Evolutionary conservation across 2,329 filamentous ascomycete genomes (phyloP).

Genomic region (Aspergillus niger): DNA sequence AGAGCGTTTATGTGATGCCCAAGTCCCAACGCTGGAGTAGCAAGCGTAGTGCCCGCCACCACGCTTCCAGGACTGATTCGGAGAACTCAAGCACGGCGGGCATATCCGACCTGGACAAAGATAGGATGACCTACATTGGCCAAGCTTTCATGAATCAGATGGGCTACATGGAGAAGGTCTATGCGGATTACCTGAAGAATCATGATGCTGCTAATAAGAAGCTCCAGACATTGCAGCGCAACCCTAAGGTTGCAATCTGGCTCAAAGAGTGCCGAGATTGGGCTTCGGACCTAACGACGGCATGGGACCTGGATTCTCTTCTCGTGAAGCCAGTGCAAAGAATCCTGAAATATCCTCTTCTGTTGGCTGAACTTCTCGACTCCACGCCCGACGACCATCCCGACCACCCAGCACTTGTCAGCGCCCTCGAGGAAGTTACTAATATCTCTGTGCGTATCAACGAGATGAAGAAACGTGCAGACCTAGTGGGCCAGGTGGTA

Average conservation of each 20-base stretch:
- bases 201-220: slow-evolving; percentile 65
- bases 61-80: slow-evolving; percentile 32
- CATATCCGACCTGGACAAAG: slow-evolving; percentile 56
- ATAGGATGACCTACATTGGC: slow-evolving; percentile 61
- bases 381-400: slow-evolving; percentile 81
- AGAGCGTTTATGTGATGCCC: slow-evolving; percentile 73
- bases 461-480: slow-evolving; percentile 91
- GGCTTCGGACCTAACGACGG: slow-evolving; percentile 85
- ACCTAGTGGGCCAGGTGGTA: slow-evolving; percentile 87
- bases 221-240: slow-evolving; percentile 50
- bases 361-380: slow-evolving; percentile 77
- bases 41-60: slow-evolving; percentile 51
- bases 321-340: slow-evolving; percentile 96
- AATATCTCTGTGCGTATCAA: slow-evolving; percentile 73
- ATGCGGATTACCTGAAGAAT: slow-evolving; percentile 66
- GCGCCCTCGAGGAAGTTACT: slow-evolving; percentile 69
- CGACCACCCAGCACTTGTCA: slow-evolving; percentile 71
- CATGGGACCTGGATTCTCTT: slow-evolving; percentile 95
- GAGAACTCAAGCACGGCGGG: slow-evolving; percentile 31
- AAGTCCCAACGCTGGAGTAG: slow-evolving; percentile 56
- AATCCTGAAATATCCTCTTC: slow-evolving; percentile 87
- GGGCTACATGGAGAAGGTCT: slow-evolving; percentile 63
- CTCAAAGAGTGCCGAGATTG: slow-evolving; percentile 89
- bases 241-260: slow-evolving; percentile 74
- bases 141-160: slow-evolving; percentile 60